Evolutionary conservation across 2,329 filamentous ascomycete genomes (phyloP), one percentile per base, ranked within the genome.

Genomic region (Cercospora nicotianae): DNA sequence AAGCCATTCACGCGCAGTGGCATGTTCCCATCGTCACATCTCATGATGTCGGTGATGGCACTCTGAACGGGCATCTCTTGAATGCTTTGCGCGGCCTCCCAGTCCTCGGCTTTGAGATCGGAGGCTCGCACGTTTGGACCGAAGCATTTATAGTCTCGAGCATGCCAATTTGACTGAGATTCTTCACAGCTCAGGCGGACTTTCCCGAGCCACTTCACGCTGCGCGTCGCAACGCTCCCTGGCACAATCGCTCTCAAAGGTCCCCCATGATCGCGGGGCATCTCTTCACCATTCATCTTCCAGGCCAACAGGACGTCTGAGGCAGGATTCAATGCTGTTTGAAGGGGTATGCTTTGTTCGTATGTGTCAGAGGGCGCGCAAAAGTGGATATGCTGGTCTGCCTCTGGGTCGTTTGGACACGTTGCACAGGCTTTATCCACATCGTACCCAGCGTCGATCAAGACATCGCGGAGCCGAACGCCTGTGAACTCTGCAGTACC

Each of bases 31-130:
- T 75, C 65, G 12, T 72, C 67, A 48, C 72, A 70, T 48, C 70
- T 57, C 39, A 69, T 68, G 16, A 79, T 69, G 5, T 72, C 67
- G 1, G 88, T 90, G 64, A 91, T 89, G 60, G 89, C 89, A 67
- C 87, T 89, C 31, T 89, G 89, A 18, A 91, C 84, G 1, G 89
- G 87, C 81, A 90, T 86, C 73, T 90, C 88, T 71, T 91, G 89
- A 31, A 91, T 91, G 1, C 87, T 83, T 10, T 84, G 85, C 7
- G 89, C 88, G 26, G 81, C 80, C 60, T 87, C 86, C 88, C 88
- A 90, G 76, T 90, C 84, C 28, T 67, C 60, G 5, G 87, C 84
- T 23, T 83, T 82, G 33, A 80, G 80, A 12, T 81, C 80, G 8
- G 64, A 61, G 16, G 66, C 71, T 51, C 63, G 42, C 5, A 74